Conservation (phyloP, 23 red algal genomes). For the Cyanidiococcus yangmingshanensis region DNA sequence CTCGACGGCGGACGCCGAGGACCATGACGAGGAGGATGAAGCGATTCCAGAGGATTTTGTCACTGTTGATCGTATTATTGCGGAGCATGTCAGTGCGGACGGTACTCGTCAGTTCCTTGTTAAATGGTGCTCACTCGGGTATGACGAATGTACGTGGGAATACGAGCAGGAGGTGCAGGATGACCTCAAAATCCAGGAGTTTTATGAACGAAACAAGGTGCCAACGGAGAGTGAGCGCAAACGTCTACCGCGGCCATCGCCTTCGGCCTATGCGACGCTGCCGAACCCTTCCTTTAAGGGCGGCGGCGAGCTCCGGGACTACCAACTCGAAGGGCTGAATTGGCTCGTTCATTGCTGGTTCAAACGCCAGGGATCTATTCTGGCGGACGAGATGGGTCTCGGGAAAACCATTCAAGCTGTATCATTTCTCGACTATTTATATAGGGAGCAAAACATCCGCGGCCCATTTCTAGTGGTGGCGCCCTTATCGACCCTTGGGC, state of each 20-base stretch:
- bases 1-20: constrained; percentile 25
- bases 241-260: constrained; percentile 21
- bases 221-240: not conserved
- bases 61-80: constrained; percentile 44
- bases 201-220: constrained; percentile 27
- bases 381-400: constrained; percentile 56
- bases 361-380: constrained; percentile 39
- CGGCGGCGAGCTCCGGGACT: constrained; percentile 39
- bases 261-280: not conserved
- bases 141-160: constrained; percentile 51
- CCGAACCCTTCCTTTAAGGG: constrained; percentile 33
- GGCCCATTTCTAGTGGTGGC: constrained; percentile 75
- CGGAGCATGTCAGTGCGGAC: constrained; percentile 25
- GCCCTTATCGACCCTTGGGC: constrained; percentile 49
- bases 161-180: constrained; percentile 36
- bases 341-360: constrained; percentile 51
- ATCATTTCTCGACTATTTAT: constrained; percentile 30
- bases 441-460: constrained; percentile 23
- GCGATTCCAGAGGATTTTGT: constrained; percentile 47
- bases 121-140: constrained; percentile 49
- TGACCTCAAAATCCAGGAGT: constrained; percentile 36
- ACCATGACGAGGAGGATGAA: constrained; percentile 36
- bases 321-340: constrained; percentile 45
- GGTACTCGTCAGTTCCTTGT: constrained; percentile 35
- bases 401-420: constrained; percentile 52